Conservation (phyloP, 106 monocot species). For the Dactylorhiza incarnata region DNA sequence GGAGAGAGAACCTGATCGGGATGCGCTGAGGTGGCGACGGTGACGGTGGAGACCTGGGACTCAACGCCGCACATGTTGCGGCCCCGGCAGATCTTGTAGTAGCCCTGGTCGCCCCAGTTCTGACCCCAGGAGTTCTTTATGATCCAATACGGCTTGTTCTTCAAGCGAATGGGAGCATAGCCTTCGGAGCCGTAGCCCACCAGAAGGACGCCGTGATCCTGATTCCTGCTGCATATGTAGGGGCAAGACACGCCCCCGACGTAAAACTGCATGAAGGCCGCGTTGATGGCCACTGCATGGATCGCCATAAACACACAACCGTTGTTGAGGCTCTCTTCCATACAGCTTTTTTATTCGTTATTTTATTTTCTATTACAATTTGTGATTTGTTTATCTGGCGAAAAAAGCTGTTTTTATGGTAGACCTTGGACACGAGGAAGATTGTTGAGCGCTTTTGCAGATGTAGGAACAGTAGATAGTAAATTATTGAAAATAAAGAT, state of each 20-base stretch:
- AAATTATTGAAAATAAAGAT: too few species aligned
- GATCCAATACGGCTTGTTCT: constrained; percentile 91
- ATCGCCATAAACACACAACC: background rate
- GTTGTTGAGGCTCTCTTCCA: too few species aligned
- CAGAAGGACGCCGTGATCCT: constrained; percentile 82
- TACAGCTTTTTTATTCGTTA: too few species aligned
- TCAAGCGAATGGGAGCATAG: constrained; percentile 71
- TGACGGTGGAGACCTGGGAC: constrained; percentile 80
- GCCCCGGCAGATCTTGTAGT: constrained; percentile 88
- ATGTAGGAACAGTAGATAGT: too few species aligned
- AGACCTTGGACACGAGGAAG: too few species aligned
- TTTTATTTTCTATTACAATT: too few species aligned
- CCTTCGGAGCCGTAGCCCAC: constrained; percentile 80
- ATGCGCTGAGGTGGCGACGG: constrained; percentile 19
- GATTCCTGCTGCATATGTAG: constrained; percentile 58
- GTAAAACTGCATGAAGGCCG: constrained; percentile 82
- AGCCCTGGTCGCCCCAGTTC: constrained; percentile 82
- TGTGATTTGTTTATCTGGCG: too few species aligned
- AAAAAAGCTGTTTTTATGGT: too few species aligned
- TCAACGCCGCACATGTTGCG: constrained; percentile 85
- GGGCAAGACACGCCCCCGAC: constrained; percentile 88
- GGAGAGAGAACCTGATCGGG: background rate
- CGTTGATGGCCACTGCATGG: constrained; percentile 88
- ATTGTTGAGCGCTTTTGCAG: too few species aligned
- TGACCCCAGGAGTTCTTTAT: constrained; percentile 98